Conservation (phyloP, 768 basidiomycete species). For the Suillus spraguei region DNA sequence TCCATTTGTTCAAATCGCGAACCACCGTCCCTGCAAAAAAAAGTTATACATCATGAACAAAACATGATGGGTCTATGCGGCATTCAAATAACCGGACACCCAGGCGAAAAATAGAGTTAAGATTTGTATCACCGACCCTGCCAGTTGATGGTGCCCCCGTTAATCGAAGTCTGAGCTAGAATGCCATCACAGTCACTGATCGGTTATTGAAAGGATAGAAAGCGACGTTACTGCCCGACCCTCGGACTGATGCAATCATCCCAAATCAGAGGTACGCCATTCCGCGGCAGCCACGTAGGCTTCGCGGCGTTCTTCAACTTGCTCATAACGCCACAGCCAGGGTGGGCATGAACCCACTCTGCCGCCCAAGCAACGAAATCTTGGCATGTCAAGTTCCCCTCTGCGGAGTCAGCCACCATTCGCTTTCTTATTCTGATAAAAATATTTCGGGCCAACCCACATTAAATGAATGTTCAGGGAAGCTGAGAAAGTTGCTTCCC, state of each 20-base stretch:
- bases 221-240: neutral
- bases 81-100: constrained; percentile 6
- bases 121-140: constrained; percentile 4
- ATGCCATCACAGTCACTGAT: neutral
- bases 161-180: constrained; percentile 5
- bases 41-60: neutral
- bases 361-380: constrained; percentile 27
- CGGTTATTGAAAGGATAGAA: constrained; percentile 8
- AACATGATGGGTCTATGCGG: neutral
- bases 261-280: constrained; percentile 38
- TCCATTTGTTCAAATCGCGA: neutral
- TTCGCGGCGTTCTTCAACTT: constrained; percentile 42
- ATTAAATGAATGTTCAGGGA: constrained; percentile 35
- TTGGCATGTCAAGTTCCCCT: constrained; percentile 23
- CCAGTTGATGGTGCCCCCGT: neutral
- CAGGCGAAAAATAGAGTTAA: constrained; percentile 9
- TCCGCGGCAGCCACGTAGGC: constrained; percentile 47
- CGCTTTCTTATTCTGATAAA: constrained; percentile 30
- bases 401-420: constrained; percentile 36
- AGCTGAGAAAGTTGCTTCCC: constrained; percentile 42
- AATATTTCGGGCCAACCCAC: constrained; percentile 32
- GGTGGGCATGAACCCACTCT: constrained; percentile 39
- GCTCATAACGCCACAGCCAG: constrained; percentile 53
- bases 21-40: constrained; percentile 1
- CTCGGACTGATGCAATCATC: constrained; percentile 21